Evolutionary conservation across 2,329 filamentous ascomycete genomes (phyloP).

Genomic region (Nigrospora osmanthi): DNA sequence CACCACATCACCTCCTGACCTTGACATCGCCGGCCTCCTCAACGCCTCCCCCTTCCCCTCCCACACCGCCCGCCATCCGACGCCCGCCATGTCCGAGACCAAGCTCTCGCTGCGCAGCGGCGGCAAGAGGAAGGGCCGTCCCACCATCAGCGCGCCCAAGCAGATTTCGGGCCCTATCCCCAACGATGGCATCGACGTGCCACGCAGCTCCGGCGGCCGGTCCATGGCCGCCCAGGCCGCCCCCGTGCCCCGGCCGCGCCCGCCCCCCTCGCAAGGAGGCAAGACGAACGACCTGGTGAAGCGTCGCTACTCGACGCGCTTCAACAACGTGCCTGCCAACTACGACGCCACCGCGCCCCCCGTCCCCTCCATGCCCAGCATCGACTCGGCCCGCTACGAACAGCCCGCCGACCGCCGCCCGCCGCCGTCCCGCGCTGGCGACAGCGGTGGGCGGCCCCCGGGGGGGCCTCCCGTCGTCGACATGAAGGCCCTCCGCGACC

Average conservation of each 20-base stretch:
- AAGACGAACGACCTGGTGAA: conserved; percentile 84
- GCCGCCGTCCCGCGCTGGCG: conserved; percentile 42
- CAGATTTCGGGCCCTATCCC: conserved; percentile 56
- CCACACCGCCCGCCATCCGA: too few relatives aligned
- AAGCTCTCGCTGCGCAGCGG: conserved; percentile 56
- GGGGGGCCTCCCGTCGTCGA: conserved; percentile 60
- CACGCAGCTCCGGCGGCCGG: conserved; percentile 25
- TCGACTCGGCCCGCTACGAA: conserved; percentile 46
- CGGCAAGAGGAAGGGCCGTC: conserved; percentile 51
- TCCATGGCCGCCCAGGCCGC: conserved; percentile 14
- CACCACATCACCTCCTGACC: too few relatives aligned
- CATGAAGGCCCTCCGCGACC: conserved; percentile 69
- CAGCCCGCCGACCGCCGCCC: conserved; percentile 37
- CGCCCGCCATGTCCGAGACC: conserved; percentile 49
- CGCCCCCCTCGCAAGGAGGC: conserved; percentile 43
- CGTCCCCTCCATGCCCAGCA: conserved; percentile 58
- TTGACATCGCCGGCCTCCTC: too few relatives aligned
- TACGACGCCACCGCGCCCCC: conserved; percentile 63
- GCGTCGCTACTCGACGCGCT: conserved; percentile 86
- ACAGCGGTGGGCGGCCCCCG: conserved; percentile 34
- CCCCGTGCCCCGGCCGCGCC: conserved; percentile 31
- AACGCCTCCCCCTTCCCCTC: too few relatives aligned
- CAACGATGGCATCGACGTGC: conserved; percentile 35
- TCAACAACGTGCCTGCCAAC: conserved; percentile 68
- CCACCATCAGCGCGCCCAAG: conserved; percentile 52